These are phyloP conservation scores for Euphorbia peplus DNA, from an alignment of 345 rosid genomes.

Conservation along the genomic window DNA sequence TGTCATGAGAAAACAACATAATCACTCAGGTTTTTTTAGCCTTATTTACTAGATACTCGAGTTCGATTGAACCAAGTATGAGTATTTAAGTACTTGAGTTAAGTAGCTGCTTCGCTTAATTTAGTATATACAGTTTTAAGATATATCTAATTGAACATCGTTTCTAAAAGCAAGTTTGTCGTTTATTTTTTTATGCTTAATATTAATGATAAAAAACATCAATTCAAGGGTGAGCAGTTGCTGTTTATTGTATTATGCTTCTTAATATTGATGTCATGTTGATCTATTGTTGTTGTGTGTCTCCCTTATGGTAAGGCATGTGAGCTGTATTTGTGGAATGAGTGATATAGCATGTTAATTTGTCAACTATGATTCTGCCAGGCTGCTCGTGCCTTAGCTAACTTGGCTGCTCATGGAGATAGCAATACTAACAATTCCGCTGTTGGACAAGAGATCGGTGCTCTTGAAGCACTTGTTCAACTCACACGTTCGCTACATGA, in stretches of 20 bases:
- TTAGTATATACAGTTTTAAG: too few species aligned
- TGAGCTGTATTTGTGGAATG: background rate
- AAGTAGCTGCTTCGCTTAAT: too few species aligned
- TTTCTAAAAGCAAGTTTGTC: too few species aligned
- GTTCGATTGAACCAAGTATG: background rate
- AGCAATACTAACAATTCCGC: slow-evolving; percentile 88
- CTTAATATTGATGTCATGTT: background rate
- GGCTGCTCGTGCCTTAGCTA: slow-evolving; percentile 98
- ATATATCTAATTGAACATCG: too few species aligned
- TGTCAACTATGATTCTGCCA: slow-evolving; percentile 11
- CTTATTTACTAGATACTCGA: background rate
- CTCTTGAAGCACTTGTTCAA: slow-evolving; percentile 87
- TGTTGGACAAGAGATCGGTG: slow-evolving; percentile 95
- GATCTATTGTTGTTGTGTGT: background rate
- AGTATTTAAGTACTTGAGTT: too few species aligned
- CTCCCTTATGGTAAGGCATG: background rate
- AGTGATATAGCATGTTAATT: slow-evolving; percentile 1
- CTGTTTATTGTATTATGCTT: too few species aligned
- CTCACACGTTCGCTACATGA: slow-evolving; percentile 78
- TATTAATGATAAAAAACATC: too few species aligned
- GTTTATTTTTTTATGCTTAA: too few species aligned
- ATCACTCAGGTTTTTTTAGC: background rate
- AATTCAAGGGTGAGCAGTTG: too few species aligned
- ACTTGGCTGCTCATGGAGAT: slow-evolving; percentile 96
- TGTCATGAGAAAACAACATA: background rate